These are phyloP conservation scores for Brassica nigra DNA, from an alignment of 345 rosid genomes.

Conservation along the genomic window DNA sequence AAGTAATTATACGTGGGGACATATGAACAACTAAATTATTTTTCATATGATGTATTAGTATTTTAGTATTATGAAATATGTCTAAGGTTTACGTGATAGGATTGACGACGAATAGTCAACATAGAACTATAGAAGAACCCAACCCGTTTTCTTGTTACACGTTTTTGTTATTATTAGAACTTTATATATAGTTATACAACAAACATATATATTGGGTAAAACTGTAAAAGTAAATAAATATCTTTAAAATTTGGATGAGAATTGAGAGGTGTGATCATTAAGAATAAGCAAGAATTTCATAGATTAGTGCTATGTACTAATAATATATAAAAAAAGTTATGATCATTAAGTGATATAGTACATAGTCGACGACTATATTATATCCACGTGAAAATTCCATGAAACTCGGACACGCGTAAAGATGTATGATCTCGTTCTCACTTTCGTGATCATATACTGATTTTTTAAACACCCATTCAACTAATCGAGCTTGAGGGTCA, in stretches of 20 bases:
- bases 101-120: conserved; percentile 37
- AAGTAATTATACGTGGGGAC: conserved; percentile 3
- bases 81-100: conserved; percentile 22
- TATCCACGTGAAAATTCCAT: conserved; percentile 28
- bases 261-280: not conserved
- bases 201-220: not conserved
- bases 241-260: no score
- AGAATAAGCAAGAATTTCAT: not conserved
- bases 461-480: conserved; percentile 8
- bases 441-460: conserved; percentile 14
- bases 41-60: conserved; percentile 1
- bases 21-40: conserved; percentile 1
- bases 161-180: not conserved
- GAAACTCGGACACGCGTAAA: conserved; percentile 24
- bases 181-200: not conserved
- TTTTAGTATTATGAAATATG: not conserved
- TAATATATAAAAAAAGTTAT: not conserved
- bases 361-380: not conserved
- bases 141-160: not conserved
- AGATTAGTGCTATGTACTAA: not conserved
- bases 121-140: not conserved
- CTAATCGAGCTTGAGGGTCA: conserved; percentile 6
- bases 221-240: not conserved
- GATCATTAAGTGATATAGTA: not conserved
- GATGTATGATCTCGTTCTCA: not conserved